phyloP scores from a whole-genome alignment of 1,284 basidiomycete species.

The Melampsora americana region DNA sequence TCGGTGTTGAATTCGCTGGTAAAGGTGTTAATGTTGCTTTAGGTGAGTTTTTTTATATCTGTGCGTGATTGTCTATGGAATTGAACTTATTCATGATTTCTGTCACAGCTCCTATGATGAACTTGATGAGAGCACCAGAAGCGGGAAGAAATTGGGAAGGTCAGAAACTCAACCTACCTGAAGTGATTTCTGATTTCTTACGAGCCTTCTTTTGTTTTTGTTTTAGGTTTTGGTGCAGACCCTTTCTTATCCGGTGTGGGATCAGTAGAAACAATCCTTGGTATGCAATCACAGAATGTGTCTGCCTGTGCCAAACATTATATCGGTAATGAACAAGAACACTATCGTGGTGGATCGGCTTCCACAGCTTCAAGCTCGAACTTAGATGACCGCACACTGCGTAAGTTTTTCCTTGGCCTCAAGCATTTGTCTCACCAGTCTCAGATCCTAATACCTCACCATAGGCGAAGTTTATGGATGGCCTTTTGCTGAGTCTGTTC shows the following conservation, averaged over 20 bases:
- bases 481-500: conserved; percentile 45
- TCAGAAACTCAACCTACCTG: conserved; percentile 43
- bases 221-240: conserved; percentile 44
- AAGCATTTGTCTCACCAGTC: not conserved
- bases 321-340: conserved; percentile 52
- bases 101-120: conserved; percentile 49
- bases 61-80: not conserved
- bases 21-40: conserved; percentile 53
- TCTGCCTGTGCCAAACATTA: conserved; percentile 52
- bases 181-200: not conserved
- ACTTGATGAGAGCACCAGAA: conserved; percentile 49
- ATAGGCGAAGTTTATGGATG: conserved; percentile 50
- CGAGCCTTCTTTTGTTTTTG: not conserved
- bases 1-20: conserved; percentile 51
- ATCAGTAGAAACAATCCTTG: conserved; percentile 49
- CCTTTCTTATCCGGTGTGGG: conserved; percentile 51
- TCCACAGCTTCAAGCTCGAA: conserved; percentile 45
- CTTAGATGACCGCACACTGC: conserved; percentile 51
- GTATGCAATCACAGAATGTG: conserved; percentile 51
- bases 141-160: conserved; percentile 50
- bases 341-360: conserved; percentile 48
- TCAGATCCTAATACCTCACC: not conserved
- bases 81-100: not conserved
- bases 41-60: conserved; percentile 44
- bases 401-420: conserved; percentile 29